phyloP scores from a whole-genome alignment of 441 rosid species.

The Brassica hybrid region DNA sequence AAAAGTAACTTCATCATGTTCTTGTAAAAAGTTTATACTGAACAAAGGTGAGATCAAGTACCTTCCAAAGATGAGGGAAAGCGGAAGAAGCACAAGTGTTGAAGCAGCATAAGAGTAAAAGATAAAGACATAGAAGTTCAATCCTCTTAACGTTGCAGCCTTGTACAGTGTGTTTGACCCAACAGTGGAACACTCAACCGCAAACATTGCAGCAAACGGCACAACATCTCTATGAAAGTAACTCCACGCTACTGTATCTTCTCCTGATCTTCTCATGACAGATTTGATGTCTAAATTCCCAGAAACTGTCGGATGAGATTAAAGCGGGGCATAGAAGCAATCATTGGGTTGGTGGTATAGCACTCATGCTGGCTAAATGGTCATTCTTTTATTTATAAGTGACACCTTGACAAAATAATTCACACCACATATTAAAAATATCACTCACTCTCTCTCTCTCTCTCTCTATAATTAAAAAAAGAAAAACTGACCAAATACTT shows the following conservation, averaged over 20 bases:
- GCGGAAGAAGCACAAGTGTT: slow-evolving; percentile 35
- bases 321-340: not conserved
- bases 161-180: slow-evolving; percentile 31
- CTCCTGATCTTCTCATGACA: slow-evolving; percentile 27
- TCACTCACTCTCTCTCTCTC: too few relatives aligned
- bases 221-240: slow-evolving; percentile 31
- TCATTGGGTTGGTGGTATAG: not conserved
- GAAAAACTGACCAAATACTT: slow-evolving; percentile 5
- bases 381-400: not conserved
- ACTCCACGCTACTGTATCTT: slow-evolving; percentile 32
- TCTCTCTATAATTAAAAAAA: not conserved
- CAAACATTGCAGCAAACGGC: slow-evolving; percentile 38
- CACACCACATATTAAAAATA: not conserved
- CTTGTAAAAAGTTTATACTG: not conserved
- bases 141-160: slow-evolving; percentile 31
- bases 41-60: slow-evolving; percentile 6
- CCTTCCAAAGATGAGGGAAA: slow-evolving; percentile 34
- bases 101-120: slow-evolving; percentile 34
- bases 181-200: slow-evolving; percentile 32
- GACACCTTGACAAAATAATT: not conserved
- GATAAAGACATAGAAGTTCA: slow-evolving; percentile 36
- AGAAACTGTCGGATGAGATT: slow-evolving; percentile 12
- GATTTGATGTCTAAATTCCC: not conserved
- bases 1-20: not conserved
- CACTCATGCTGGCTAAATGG: slow-evolving; percentile 3